Conservation (phyloP, 208 protist genomes). For the Trypanosoma rangeli region DNA sequence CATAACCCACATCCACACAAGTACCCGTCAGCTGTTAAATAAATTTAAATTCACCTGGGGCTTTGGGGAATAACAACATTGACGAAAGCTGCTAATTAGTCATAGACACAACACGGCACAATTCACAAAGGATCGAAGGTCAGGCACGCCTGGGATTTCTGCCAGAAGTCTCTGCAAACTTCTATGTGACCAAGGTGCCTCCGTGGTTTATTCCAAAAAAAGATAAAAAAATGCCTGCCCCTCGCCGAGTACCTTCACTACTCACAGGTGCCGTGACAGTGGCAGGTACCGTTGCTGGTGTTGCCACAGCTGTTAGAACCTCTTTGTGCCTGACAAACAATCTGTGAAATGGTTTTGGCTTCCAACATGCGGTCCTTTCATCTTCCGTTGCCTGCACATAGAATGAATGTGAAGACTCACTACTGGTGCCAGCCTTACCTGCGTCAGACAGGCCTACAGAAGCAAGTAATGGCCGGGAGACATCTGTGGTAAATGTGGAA, state of each 20-base stretch:
- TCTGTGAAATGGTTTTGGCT: neutral
- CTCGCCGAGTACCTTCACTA: neutral
- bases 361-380: neutral
- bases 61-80: slow-evolving; percentile 28
- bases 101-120: slow-evolving; percentile 29
- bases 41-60: slow-evolving; percentile 34
- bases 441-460: neutral
- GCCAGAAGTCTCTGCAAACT: slow-evolving; percentile 18
- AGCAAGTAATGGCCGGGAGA: slow-evolving; percentile 5
- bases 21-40: slow-evolving; percentile 31
- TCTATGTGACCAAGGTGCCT: slow-evolving; percentile 19
- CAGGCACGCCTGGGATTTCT: slow-evolving; percentile 24
- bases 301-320: neutral
- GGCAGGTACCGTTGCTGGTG: neutral
- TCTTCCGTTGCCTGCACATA: neutral
- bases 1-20: slow-evolving; percentile 33
- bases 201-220: slow-evolving; percentile 10
- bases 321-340: slow-evolving; percentile 9
- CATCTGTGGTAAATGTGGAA: neutral
- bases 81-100: slow-evolving; percentile 35
- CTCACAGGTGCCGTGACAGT: no score
- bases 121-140: slow-evolving; percentile 26
- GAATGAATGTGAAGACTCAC: neutral
- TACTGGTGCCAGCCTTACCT: neutral
- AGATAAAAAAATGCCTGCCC: slow-evolving; percentile 2